phyloP scores from a whole-genome alignment of 2,329 filamentous ascomycete genomes.

The Trichocomaceae sp. region DNA sequence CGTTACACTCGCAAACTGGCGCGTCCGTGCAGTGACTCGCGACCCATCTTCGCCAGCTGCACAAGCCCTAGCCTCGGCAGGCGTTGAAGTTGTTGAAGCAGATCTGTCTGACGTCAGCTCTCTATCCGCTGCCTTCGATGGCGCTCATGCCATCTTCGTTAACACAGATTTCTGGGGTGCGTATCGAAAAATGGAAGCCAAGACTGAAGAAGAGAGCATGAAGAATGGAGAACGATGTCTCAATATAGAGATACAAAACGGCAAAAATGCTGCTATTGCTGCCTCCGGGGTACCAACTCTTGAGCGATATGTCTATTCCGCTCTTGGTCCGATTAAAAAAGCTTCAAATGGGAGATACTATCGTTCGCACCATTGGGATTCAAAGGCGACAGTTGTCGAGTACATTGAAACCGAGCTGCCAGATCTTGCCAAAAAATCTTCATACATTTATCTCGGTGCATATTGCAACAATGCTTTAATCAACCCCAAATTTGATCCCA shows the following conservation, averaged over 20 bases:
- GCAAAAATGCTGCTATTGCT: slow-evolving; percentile 51
- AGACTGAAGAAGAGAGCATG: slow-evolving; percentile 1
- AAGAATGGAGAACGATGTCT: slow-evolving; percentile 28
- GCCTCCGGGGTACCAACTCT: slow-evolving; percentile 41
- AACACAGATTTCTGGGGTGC: slow-evolving; percentile 47
- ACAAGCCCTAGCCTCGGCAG: slow-evolving; percentile 17
- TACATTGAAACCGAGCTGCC: slow-evolving; percentile 7
- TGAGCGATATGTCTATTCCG: slow-evolving; percentile 47
- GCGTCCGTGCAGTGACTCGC: slow-evolving; percentile 29
- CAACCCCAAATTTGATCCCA: neutral
- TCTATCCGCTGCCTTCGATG: slow-evolving; percentile 27
- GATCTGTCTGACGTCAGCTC: slow-evolving; percentile 24
- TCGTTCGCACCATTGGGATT: slow-evolving; percentile 45
- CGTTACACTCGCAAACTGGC: slow-evolving; percentile 17
- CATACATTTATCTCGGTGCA: slow-evolving; percentile 8
- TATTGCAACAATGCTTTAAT: slow-evolving; percentile 6
- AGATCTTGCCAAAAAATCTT: slow-evolving; percentile 3
- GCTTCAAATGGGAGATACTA: slow-evolving; percentile 43
- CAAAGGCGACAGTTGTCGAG: slow-evolving; percentile 42
- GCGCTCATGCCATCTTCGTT: slow-evolving; percentile 48
- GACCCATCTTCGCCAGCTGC: slow-evolving; percentile 21
- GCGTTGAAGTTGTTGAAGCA: slow-evolving; percentile 25
- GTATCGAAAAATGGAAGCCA: slow-evolving; percentile 17
- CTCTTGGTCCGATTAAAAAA: slow-evolving; percentile 44
- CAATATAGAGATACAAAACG: slow-evolving; percentile 46